Percentiles rank a stretch among this genome's conserved stretches.
phyloP scores from a whole-genome alignment of 805 yeast genomes.

The Lachancea quebecensis region DNA sequence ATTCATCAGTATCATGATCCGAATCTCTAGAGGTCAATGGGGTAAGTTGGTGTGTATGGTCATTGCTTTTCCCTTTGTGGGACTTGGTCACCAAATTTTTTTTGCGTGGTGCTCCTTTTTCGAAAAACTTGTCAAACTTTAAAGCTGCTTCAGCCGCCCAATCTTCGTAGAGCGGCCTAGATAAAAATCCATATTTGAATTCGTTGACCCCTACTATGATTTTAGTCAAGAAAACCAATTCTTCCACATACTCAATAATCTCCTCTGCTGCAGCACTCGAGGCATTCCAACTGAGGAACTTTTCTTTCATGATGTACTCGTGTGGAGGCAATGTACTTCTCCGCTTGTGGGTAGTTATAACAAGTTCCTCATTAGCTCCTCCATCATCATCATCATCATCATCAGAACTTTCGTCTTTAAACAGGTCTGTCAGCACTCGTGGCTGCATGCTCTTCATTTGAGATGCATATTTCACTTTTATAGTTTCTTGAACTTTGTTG shows the following conservation, averaged over 20 bases:
- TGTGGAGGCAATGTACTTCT: conserved; percentile 17
- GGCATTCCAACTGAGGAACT: conserved; percentile 46
- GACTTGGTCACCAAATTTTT: neutral
- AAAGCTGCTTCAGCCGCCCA: conserved; percentile 38
- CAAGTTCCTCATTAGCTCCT: conserved; percentile 12
- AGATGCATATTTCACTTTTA: conserved; percentile 25
- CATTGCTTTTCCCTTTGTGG: neutral
- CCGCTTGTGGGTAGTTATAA: conserved; percentile 6
- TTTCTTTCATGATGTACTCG: conserved; percentile 31
- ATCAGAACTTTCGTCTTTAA: conserved; percentile 15
- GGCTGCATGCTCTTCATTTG: conserved; percentile 10
- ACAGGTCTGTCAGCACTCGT: conserved; percentile 7
- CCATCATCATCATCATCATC: conserved; percentile 12
- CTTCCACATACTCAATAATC: conserved; percentile 44
- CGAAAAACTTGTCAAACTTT: conserved; percentile 30
- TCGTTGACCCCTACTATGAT: conserved; percentile 42
- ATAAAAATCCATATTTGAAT: conserved; percentile 45
- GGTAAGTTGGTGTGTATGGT: neutral
- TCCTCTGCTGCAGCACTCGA: conserved; percentile 43
- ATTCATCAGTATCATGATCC: neutral
- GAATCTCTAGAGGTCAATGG: conserved; percentile 11
- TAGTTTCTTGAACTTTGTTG: conserved; percentile 36
- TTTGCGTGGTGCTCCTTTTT: conserved; percentile 1
- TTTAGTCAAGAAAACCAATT: conserved; percentile 36
- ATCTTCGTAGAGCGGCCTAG: conserved; percentile 39